Conservation (phyloP, 768 basidiomycete species). For the Lactarius trivialis region DNA sequence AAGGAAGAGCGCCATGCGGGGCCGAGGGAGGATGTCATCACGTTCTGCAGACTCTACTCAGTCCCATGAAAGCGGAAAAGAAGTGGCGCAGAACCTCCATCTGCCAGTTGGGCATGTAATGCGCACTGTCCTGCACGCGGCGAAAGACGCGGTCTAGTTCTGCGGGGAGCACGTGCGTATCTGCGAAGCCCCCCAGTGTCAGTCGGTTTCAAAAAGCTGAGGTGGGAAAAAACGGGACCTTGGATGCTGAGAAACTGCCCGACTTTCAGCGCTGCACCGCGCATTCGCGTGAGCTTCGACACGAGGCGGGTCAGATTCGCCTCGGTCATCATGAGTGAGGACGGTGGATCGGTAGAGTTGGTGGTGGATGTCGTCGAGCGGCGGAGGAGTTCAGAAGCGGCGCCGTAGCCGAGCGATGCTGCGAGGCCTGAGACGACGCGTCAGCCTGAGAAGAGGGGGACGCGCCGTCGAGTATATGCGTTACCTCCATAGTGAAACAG, state of each 20-base stretch:
- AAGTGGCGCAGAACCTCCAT: constrained; percentile 63
- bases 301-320: constrained; percentile 87
- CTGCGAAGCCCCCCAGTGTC: constrained; percentile 35
- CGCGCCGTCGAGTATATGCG: background rate
- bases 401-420: constrained; percentile 82
- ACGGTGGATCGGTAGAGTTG: constrained; percentile 24
- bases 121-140: constrained; percentile 88
- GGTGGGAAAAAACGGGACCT: constrained; percentile 35
- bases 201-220: background rate
- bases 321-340: constrained; percentile 80
- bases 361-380: constrained; percentile 40
- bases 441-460: background rate
- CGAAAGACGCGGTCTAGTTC: constrained; percentile 86
- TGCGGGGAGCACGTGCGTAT: constrained; percentile 80
- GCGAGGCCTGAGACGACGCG: constrained; percentile 60
- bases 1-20: constrained; percentile 68
- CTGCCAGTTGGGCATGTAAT: constrained; percentile 99
- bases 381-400: constrained; percentile 78
- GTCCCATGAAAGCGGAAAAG: background rate
- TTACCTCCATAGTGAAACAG: constrained; percentile 91
- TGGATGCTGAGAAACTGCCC: constrained; percentile 99
- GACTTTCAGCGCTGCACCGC: constrained; percentile 92
- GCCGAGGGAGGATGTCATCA: constrained; percentile 69
- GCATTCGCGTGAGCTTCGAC: constrained; percentile 88
- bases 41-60: constrained; percentile 40